Evolutionary conservation across 2,329 filamentous ascomycete genomes (phyloP).

Genomic region (Epichloe typhina): DNA sequence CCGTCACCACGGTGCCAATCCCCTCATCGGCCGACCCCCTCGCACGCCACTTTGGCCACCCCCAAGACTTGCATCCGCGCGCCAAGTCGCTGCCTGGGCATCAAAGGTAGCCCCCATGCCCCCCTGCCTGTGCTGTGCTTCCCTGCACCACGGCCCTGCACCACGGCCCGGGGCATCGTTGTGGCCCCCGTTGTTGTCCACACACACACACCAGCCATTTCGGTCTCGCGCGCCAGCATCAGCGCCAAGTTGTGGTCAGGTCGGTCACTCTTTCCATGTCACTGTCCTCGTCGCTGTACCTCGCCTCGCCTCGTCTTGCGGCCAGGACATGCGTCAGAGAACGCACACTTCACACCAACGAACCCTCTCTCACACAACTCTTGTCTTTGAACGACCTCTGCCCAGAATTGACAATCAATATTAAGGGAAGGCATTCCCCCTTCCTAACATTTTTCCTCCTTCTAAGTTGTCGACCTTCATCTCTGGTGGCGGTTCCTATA

Average conservation of each 20-base stretch:
- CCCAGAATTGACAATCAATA: not conserved
- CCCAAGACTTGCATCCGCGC: too few relatives aligned
- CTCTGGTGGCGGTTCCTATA: not conserved
- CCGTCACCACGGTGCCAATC: too few relatives aligned
- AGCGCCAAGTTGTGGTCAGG: too few relatives aligned
- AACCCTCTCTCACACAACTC: not conserved
- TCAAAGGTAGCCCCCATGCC: too few relatives aligned
- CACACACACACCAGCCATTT: too few relatives aligned
- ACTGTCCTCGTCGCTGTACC: not conserved
- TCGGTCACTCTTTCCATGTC: not conserved
- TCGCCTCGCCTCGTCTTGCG: not conserved
- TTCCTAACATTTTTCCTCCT: not conserved
- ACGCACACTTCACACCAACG: not conserved
- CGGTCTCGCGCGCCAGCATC: not conserved
- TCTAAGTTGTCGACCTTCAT: not conserved
- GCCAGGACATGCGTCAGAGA: not conserved
- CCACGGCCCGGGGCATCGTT: too few relatives aligned
- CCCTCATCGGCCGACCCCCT: too few relatives aligned
- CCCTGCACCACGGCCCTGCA: too few relatives aligned
- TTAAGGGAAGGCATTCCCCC: not conserved
- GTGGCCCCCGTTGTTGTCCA: too few relatives aligned
- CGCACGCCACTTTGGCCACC: too few relatives aligned
- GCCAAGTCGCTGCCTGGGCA: too few relatives aligned
- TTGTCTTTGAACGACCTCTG: not conserved
- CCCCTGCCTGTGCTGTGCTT: too few relatives aligned